These are phyloP conservation scores for Tulasnella sp. DNA, from an alignment of 768 basidiomycete genomes.

Conservation along the genomic window DNA sequence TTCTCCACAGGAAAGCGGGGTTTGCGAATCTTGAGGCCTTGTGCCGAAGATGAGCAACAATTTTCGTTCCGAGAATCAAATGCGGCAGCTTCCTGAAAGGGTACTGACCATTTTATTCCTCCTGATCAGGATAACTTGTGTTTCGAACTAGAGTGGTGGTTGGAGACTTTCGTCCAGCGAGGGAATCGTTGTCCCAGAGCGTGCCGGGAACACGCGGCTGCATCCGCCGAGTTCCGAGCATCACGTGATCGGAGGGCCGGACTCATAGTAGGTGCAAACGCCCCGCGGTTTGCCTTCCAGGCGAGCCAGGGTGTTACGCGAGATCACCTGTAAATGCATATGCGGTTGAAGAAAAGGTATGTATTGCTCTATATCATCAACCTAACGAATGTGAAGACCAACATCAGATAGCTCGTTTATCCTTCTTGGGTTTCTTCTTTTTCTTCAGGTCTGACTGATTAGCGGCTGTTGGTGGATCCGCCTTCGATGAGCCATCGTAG, in stretches of 20 bases:
- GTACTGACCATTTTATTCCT: not conserved
- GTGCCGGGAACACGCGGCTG: not conserved
- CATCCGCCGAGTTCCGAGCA: not conserved
- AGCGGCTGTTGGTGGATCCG: not conserved
- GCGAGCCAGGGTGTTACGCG: not conserved
- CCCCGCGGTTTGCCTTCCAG: no score
- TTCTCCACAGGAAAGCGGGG: slow-evolving; percentile 29
- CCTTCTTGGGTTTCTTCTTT: not conserved
- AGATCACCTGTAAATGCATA: not conserved
- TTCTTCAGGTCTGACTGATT: not conserved
- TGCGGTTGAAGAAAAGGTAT: not conserved
- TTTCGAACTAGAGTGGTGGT: not conserved
- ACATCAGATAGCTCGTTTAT: not conserved
- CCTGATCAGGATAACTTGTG: not conserved
- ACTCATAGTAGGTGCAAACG: no score
- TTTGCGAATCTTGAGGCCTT: slow-evolving; percentile 22
- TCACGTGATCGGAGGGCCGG: not conserved
- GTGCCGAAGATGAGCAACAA: not conserved
- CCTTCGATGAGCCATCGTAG: not conserved
- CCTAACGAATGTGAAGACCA: not conserved
- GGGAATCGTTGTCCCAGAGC: not conserved
- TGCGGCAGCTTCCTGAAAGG: not conserved
- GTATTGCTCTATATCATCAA: not conserved
- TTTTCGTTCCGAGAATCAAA: not conserved
- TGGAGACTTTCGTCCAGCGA: not conserved